phyloP scores from a whole-genome alignment of 768 basidiomycete species.

The Gloeostereum incarnatum region DNA sequence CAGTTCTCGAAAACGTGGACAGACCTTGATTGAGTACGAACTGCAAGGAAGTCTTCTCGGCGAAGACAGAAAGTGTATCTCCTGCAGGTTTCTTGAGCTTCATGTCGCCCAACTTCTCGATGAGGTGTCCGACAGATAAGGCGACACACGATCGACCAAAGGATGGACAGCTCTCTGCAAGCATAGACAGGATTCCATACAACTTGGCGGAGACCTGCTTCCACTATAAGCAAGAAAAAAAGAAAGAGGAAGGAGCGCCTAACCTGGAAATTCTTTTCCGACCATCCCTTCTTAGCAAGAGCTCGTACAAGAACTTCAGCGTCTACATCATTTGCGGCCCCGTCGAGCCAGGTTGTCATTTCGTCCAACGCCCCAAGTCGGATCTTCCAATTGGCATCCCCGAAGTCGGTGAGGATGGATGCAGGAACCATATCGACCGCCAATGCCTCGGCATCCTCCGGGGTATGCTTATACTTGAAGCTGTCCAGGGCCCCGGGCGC shows the following conservation, averaged over 20 bases:
- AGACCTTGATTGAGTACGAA: slow-evolving; percentile 90
- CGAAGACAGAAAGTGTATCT: slow-evolving; percentile 73
- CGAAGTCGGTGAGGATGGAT: slow-evolving; percentile 60
- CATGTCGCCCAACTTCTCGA: slow-evolving; percentile 92
- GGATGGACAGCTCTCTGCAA: slow-evolving; percentile 72
- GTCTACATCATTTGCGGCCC: slow-evolving; percentile 56
- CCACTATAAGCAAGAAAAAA: neutral
- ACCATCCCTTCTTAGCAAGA: slow-evolving; percentile 89
- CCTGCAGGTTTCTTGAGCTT: slow-evolving; percentile 96
- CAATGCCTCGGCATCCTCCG: slow-evolving; percentile 85
- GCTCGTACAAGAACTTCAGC: slow-evolving; percentile 84
- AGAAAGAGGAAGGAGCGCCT: slow-evolving; percentile 5
- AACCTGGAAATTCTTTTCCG: slow-evolving; percentile 99
- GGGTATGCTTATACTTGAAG: slow-evolving; percentile 85
- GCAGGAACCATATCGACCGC: slow-evolving; percentile 67
- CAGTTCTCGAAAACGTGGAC: too few species aligned
- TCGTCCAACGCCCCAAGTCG: slow-evolving; percentile 83
- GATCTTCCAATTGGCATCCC: slow-evolving; percentile 91
- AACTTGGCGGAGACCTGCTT: slow-evolving; percentile 88
- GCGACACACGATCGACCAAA: slow-evolving; percentile 85
- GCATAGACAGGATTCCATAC: slow-evolving; percentile 62
- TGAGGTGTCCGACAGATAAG: slow-evolving; percentile 69
- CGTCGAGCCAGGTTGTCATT: slow-evolving; percentile 76
- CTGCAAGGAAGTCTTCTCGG: slow-evolving; percentile 89
- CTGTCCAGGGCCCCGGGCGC: slow-evolving; percentile 57